Percentiles rank a stretch among this genome's conserved stretches.
Evolutionary conservation across 805 yeast species (phyloP).

Genomic region (Kodamaea nitidulidarum): DNA sequence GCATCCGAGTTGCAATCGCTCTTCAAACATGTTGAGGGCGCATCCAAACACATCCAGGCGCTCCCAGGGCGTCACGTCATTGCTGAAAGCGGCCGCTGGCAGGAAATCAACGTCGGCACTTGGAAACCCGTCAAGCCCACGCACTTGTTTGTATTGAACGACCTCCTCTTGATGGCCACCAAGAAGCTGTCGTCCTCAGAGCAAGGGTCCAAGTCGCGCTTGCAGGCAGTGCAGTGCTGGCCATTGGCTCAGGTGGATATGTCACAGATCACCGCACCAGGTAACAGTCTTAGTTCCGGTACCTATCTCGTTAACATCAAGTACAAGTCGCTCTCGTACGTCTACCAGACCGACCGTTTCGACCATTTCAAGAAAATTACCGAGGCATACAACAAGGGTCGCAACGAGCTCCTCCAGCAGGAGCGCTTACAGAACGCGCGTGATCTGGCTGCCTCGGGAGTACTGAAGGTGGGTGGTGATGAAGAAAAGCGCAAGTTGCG

Average conservation of each 20-base stretch:
- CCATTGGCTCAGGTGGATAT: constrained; percentile 60
- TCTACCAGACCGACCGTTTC: constrained; percentile 57
- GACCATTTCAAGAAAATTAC: constrained; percentile 55
- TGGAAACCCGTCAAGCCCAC: constrained; percentile 75
- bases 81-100: constrained; percentile 80
- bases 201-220: constrained; percentile 26
- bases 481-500: constrained; percentile 38
- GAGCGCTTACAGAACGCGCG: constrained; percentile 22
- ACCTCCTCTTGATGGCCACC: constrained; percentile 69
- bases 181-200: constrained; percentile 32
- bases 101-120: constrained; percentile 79
- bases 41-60: constrained; percentile 72
- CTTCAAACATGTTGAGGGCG: constrained; percentile 86
- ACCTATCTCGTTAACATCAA: constrained; percentile 44
- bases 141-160: constrained; percentile 74
- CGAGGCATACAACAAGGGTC: constrained; percentile 56
- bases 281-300: constrained; percentile 13
- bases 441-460: constrained; percentile 7
- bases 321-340: constrained; percentile 46
- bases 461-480: not conserved
- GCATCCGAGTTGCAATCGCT: constrained; percentile 62
- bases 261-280: constrained; percentile 32
- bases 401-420: constrained; percentile 43
- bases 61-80: constrained; percentile 77
- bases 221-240: constrained; percentile 76